These are phyloP conservation scores for Aspergillus ochraceoroseus DNA, from an alignment of 2,329 filamentous ascomycete genomes.

Conservation along the genomic window DNA sequence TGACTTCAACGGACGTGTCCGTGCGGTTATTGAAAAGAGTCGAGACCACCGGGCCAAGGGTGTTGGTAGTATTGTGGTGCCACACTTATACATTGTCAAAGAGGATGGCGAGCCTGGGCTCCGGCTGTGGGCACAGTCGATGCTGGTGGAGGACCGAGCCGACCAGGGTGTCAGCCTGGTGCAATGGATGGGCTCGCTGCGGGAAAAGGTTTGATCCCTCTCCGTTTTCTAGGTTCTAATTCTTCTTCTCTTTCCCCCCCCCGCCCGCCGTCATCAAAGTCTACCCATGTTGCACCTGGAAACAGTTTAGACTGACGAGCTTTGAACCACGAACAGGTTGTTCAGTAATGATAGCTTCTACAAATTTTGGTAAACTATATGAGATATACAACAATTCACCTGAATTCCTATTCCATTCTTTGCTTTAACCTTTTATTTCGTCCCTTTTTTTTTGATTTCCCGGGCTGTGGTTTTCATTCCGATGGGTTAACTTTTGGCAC, in stretches of 20 bases:
- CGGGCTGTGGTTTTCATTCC: too few relatives aligned
- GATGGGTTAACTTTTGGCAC: too few relatives aligned
- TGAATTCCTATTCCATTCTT: slow-evolving; percentile 12
- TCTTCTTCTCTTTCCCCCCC: slow-evolving; percentile 13
- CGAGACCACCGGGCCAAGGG: slow-evolving; percentile 79
- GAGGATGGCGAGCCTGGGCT: slow-evolving; percentile 94
- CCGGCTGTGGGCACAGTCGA: slow-evolving; percentile 93
- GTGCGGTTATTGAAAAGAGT: slow-evolving; percentile 87
- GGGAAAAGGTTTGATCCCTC: slow-evolving; percentile 79
- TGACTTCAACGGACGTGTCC: slow-evolving; percentile 92
- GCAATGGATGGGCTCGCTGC: slow-evolving; percentile 85
- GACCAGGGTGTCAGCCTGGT: slow-evolving; percentile 89
- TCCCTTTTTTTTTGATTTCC: slow-evolving; percentile 5
- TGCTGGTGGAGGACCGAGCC: slow-evolving; percentile 89
- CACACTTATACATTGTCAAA: slow-evolving; percentile 86
- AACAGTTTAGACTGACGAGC: slow-evolving; percentile 23
- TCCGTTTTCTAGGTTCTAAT: slow-evolving; percentile 17
- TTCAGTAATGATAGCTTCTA: slow-evolving; percentile 29
- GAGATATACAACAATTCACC: slow-evolving; percentile 25
- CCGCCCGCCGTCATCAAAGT: slow-evolving; percentile 8
- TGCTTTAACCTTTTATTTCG: slow-evolving; percentile 1
- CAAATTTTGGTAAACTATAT: slow-evolving; percentile 22
- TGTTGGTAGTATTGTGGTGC: slow-evolving; percentile 87
- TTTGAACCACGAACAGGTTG: slow-evolving; percentile 28
- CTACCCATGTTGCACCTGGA: slow-evolving; percentile 12